Conservation (phyloP, 441 rosid species). For the Dalechampia spathulata region DNA sequence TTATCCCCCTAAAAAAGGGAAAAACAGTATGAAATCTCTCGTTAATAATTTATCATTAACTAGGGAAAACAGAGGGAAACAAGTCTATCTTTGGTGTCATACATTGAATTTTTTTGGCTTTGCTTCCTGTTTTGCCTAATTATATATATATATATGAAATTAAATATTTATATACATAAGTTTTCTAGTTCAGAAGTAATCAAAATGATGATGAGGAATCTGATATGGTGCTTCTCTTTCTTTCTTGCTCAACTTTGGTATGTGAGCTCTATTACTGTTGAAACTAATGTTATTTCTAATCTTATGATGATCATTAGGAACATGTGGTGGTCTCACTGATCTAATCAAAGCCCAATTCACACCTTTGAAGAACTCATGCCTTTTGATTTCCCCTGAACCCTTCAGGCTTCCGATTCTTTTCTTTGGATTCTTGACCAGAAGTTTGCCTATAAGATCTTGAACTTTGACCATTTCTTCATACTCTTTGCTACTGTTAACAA, state of each 20-base stretch:
- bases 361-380: slow-evolving; percentile 69
- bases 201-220: slow-evolving; percentile 60
- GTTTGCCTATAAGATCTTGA: slow-evolving; percentile 59
- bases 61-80: slow-evolving; percentile 19
- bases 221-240: slow-evolving; percentile 72
- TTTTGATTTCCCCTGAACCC: slow-evolving; percentile 69
- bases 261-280: slow-evolving; percentile 24
- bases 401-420: slow-evolving; percentile 53
- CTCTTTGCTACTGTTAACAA: slow-evolving; percentile 36
- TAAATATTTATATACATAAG: slow-evolving; percentile 27
- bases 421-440: slow-evolving; percentile 63
- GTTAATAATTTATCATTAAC: not conserved
- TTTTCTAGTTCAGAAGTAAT: slow-evolving; percentile 43
- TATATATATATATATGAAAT: no score
- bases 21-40: no score
- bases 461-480: slow-evolving; percentile 39
- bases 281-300: slow-evolving; percentile 12
- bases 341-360: slow-evolving; percentile 80
- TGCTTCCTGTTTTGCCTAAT: slow-evolving; percentile 1
- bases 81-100: slow-evolving; percentile 9
- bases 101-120: slow-evolving; percentile 9
- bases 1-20: no score
- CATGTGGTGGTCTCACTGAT: slow-evolving; percentile 70
- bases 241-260: slow-evolving; percentile 63
- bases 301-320: slow-evolving; percentile 40